Evolutionary conservation across 176 grass and related monocot species (phyloP).

Genomic region (Panicum miliaceum): DNA sequence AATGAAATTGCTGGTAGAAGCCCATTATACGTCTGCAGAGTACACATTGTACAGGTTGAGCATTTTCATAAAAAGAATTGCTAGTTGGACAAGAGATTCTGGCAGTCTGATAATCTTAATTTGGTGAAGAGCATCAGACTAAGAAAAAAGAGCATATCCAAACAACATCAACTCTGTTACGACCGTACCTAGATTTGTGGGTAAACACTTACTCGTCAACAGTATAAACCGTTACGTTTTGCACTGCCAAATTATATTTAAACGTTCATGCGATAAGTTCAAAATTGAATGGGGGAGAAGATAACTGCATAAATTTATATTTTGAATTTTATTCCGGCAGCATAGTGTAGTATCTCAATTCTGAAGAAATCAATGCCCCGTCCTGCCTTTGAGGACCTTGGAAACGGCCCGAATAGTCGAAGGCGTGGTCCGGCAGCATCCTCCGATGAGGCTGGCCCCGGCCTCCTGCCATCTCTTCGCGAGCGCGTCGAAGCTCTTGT

Average conservation of each 20-base stretch:
- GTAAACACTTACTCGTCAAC: neutral
- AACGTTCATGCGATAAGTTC: neutral
- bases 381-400: slow-evolving; percentile 51
- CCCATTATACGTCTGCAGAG: neutral
- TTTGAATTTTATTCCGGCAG: slow-evolving; percentile 8
- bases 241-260: slow-evolving; percentile 4
- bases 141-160: too few relatives aligned
- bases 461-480: slow-evolving; percentile 62
- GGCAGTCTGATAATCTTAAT: neutral
- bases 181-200: neutral
- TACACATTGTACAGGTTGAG: neutral
- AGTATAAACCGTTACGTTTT: neutral
- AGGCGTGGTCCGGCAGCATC: slow-evolving; percentile 81
- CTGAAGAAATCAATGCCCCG: neutral
- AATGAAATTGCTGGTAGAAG: neutral
- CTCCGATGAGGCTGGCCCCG: slow-evolving; percentile 71
- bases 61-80: neutral
- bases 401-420: slow-evolving; percentile 70
- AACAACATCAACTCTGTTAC: neutral
- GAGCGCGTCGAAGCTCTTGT: slow-evolving; percentile 66
- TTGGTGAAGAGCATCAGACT: neutral
- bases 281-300: neutral
- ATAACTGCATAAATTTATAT: neutral
- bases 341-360: neutral
- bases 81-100: neutral